Evolutionary conservation across 2,329 filamentous ascomycete genomes (phyloP), one percentile per base, ranked within the genome.

Genomic region (Botrytis cinerea): DNA sequence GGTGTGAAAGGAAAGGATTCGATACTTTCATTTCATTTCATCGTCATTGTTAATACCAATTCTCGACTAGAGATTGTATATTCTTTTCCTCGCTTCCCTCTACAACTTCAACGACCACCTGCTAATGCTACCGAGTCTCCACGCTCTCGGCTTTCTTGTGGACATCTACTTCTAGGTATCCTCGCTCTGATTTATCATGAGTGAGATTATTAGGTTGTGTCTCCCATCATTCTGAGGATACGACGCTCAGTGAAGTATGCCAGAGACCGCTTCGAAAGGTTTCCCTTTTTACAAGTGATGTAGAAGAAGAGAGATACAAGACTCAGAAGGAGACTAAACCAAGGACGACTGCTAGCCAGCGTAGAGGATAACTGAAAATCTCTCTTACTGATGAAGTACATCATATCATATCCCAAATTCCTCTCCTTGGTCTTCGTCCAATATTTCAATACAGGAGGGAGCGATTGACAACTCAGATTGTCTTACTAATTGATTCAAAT

Each of bases 141-240:
- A 54, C 12, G 14, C 48, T n/a, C 25, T 10, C 25, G 4, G 1
- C 2, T 12, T 43, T 43, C 40, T 43, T 45, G 14, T 18, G 12
- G 12, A 51, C 4, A 51, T n/a, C 48, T 4, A n/a, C 4, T 4
- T 51, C 48, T 14, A n/a, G 48, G 12, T 25, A n/a, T 14, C 5
- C 1, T 4, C 10, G 9, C 22, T n/a, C 4, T 12, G 22, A 25
- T 51, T 12, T 25, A 1, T 25, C 48, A n/a, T n/a, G 22, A 51
- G 25, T n/a, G 10, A 51, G 2, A 51, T 25, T 4, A 12, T 2
- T 14, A 1, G 1, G 1, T 3, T 4, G 5, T 10, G 1, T 2
- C n/a, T 54, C 25, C 10, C n/a, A 54, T n/a, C 48, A 54, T n/a
- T 10, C 20, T 8, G 2, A 48, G 40, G 40, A 43, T 43, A 43